phyloP scores from a whole-genome alignment of 2,329 filamentous ascomycete species.

The Aspergillus sp. region DNA sequence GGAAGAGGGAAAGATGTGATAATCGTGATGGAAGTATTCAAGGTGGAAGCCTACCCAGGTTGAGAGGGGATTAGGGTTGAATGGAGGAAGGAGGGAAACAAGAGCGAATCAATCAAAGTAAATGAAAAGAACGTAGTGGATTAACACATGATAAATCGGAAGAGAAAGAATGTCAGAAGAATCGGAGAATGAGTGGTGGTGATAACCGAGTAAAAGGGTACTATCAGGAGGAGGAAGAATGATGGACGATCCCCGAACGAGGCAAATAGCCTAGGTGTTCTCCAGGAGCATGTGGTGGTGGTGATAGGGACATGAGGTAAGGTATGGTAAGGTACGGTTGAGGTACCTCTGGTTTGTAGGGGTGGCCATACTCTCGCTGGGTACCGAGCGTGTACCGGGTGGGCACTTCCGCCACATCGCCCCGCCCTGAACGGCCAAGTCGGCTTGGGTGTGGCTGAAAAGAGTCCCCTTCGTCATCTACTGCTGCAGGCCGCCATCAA shows the following conservation, averaged over 20 bases:
- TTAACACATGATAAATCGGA: not conserved
- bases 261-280: constrained; percentile 4
- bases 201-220: not conserved
- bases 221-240: not conserved
- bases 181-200: not conserved
- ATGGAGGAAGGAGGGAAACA: constrained; percentile 8
- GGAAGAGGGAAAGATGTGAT: not conserved
- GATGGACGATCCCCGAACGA: constrained; percentile 3
- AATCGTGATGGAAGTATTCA: no score
- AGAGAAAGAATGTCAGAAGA: constrained; percentile 2
- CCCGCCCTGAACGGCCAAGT: constrained; percentile 14
- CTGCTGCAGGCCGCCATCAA: constrained; percentile 14
- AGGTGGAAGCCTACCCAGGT: no score
- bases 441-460: constrained; percentile 28
- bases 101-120: not conserved
- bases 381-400: not conserved
- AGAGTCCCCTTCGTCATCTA: constrained; percentile 32
- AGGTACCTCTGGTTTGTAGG: not conserved
- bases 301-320: not conserved
- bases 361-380: not conserved
- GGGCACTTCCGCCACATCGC: constrained; percentile 13
- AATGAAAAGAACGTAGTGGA: not conserved
- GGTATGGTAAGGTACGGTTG: not conserved
- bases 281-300: constrained; percentile 14
- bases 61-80: not conserved